These are phyloP conservation scores for Cenchrus fungigraminus DNA, from an alignment of 176 grass and related monocot species.

Conservation along the genomic window DNA sequence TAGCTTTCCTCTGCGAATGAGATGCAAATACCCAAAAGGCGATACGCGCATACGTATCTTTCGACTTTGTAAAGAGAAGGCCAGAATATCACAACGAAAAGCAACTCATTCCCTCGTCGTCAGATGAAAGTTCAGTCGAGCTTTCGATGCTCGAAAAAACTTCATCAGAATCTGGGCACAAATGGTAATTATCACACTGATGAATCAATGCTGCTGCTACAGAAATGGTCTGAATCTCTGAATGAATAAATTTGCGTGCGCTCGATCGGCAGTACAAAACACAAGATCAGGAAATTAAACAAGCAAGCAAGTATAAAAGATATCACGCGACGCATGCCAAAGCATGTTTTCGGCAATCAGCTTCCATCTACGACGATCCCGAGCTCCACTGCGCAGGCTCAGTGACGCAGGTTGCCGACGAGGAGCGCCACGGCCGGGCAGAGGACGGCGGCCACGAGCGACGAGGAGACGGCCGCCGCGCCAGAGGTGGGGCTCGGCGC, in stretches of 20 bases:
- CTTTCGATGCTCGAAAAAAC: not conserved
- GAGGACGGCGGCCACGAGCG: constrained; percentile 57
- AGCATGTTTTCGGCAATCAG: not conserved
- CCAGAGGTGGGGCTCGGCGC: constrained; percentile 78
- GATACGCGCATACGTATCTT: not conserved
- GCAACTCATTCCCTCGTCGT: not conserved
- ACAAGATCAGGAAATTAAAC: constrained; percentile 18
- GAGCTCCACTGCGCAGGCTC: constrained; percentile 1
- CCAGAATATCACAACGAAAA: not conserved
- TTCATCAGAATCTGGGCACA: not conserved
- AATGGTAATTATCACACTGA: not conserved
- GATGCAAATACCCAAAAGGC: constrained; percentile 22
- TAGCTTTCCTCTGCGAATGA: constrained; percentile 8
- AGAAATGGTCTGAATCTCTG: constrained; percentile 8
- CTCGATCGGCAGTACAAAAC: not conserved
- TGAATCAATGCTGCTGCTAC: constrained; percentile 5
- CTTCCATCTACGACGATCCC: not conserved
- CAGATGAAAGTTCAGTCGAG: not conserved
- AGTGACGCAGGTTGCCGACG: constrained; percentile 66
- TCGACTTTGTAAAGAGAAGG: not conserved
- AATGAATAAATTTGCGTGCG: constrained; percentile 27
- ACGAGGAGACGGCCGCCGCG: constrained; percentile 49
- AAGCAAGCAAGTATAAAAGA: constrained; percentile 12
- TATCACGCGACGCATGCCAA: not conserved
- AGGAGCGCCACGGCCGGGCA: constrained; percentile 71